phyloP scores from a whole-genome alignment of 495 filamentous ascomycete species.

The Podospora fimiseda region DNA sequence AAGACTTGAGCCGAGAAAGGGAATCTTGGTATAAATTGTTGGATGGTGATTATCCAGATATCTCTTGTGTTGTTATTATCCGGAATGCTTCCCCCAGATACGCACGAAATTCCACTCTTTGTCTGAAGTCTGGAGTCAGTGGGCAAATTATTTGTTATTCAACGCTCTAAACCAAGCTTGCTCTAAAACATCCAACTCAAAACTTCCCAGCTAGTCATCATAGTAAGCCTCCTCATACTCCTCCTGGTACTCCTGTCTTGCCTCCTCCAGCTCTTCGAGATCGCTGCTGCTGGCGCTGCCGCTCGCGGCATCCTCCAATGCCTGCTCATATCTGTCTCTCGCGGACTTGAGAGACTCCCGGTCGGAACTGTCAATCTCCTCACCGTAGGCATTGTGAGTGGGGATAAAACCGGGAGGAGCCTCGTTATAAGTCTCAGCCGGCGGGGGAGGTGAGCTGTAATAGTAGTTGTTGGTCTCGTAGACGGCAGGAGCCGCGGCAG shows the following conservation, averaged over 20 bases:
- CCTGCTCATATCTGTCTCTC: constrained; percentile 34
- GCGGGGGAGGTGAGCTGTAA: constrained; percentile 18
- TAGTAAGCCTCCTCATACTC: constrained; percentile 46
- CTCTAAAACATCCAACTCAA: neutral
- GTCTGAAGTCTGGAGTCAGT: no score
- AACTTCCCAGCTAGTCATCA: constrained; percentile 16
- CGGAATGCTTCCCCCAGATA: no score
- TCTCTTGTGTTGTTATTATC: neutral
- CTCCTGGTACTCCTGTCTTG: constrained; percentile 40
- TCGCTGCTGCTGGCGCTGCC: constrained; percentile 39
- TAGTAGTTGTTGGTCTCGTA: constrained; percentile 26
- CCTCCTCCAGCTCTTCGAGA: constrained; percentile 37
- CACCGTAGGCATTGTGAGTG: constrained; percentile 26
- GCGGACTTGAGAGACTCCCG: constrained; percentile 35
- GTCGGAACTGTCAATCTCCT: constrained; percentile 34
- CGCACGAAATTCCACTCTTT: no score
- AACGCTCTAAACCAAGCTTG: no score
- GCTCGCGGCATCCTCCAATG: constrained; percentile 27
- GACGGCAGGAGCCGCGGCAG: constrained; percentile 8
- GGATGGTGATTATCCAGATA: neutral
- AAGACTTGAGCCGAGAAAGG: no score
- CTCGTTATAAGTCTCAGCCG: constrained; percentile 12
- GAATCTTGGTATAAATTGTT: no score
- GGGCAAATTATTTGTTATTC: no score
- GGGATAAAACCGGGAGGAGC: constrained; percentile 17